Evolutionary conservation across 164 flowering plant species (phyloP).

Genomic region (Dillenia suffruticosa): DNA sequence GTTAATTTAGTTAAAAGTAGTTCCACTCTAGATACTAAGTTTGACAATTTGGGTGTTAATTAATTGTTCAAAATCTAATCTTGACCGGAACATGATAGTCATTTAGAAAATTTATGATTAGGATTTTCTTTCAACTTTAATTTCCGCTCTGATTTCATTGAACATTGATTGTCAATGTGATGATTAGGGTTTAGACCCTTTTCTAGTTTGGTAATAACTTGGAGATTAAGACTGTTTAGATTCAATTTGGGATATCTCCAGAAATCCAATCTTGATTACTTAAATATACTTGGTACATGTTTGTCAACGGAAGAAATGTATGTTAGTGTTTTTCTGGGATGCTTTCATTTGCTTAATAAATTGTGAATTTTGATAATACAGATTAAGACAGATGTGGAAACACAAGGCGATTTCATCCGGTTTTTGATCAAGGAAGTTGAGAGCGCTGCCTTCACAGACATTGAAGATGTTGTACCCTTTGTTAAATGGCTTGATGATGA

Average conservation of each 20-base stretch:
- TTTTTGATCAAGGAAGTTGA: constrained; percentile 88
- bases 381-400: constrained; percentile 94
- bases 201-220: no score
- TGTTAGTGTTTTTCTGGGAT: constrained; percentile 4
- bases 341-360: neutral
- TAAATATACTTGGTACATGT: neutral
- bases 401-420: constrained; percentile 88
- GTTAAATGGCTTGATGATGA: constrained; percentile 98
- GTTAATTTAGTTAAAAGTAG: neutral
- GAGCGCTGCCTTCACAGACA: constrained; percentile 67
- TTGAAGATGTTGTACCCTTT: constrained; percentile 84
- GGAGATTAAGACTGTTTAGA: no score
- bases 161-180: no score
- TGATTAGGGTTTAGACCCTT: no score
- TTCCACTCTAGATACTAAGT: no score
- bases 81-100: no score
- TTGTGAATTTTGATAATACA: constrained; percentile 18
- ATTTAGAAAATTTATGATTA: no score
- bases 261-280: no score
- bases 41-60: neutral
- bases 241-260: no score
- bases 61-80: no score
- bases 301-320: constrained; percentile 3
- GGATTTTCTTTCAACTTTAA: no score
- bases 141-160: no score